A percentile compares a stretch with the other conserved stretches of the same genome.
Conservation (phyloP, 2,329 filamentous ascomycete species). For the Teratosphaeria epicoccoides region DNA sequence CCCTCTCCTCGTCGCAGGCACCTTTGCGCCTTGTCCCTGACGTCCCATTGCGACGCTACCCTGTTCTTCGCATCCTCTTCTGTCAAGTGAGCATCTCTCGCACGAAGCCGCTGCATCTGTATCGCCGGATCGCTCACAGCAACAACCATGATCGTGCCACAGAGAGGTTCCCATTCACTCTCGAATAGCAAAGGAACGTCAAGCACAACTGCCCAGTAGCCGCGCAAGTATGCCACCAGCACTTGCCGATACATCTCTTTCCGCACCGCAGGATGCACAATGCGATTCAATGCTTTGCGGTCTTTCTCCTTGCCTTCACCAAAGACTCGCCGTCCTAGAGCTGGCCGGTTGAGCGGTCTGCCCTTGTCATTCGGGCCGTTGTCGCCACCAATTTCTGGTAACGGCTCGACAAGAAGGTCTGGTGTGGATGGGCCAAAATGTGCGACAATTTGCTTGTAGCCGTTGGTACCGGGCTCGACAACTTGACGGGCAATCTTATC, state of each 20-base stretch:
- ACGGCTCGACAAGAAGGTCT: constrained; percentile 63
- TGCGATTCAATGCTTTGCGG: constrained; percentile 68
- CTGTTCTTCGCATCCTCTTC: constrained; percentile 81
- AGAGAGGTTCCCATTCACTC: constrained; percentile 72
- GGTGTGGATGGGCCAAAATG: constrained; percentile 77
- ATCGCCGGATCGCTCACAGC: constrained; percentile 67
- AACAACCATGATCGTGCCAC: constrained; percentile 77
- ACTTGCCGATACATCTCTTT: constrained; percentile 69
- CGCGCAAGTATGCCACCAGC: constrained; percentile 59
- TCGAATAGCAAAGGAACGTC: constrained; percentile 92
- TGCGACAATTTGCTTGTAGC: constrained; percentile 70
- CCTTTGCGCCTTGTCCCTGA: constrained; percentile 69
- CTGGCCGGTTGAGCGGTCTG: constrained; percentile 71
- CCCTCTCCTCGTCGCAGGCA: constrained; percentile 53
- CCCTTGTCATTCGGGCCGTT: constrained; percentile 51
- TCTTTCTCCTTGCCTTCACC: constrained; percentile 66
- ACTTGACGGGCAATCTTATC: constrained; percentile 87
- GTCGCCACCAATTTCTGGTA: constrained; percentile 32
- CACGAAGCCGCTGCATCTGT: constrained; percentile 70
- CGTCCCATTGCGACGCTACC: constrained; percentile 76
- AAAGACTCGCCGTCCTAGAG: constrained; percentile 77
- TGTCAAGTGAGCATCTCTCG: constrained; percentile 65
- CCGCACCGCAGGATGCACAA: constrained; percentile 86
- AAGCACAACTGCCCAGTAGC: constrained; percentile 79
- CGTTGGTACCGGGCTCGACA: constrained; percentile 79